Evolutionary conservation across 257 asterid genomes (phyloP), one percentile per base, ranked within the genome.

Genomic region (Solanum chilense): DNA sequence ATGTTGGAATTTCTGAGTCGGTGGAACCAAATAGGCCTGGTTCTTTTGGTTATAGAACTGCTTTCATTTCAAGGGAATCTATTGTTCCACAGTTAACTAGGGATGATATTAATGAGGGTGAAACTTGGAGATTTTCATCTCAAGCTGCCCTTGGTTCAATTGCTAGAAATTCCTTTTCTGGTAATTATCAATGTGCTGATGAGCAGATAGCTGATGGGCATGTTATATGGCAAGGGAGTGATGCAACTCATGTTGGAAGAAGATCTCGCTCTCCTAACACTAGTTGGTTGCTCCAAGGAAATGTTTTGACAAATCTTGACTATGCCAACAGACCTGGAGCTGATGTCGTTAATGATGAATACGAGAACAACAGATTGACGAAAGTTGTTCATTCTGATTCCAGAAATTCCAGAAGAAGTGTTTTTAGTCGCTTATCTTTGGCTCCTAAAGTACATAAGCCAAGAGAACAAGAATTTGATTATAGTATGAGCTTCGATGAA

Each of bases 401-500:
- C 77, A 86, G 39, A 60, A 84, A 78, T 37, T 87, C 77, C 58
- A 90, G 96, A 87, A 86, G 27, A 92, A 95, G 98, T 87, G 98
- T 95, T 82, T 94, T 95, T 85, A 25, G 89, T 86, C 98, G 98
- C 87, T 89, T 93, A 89, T 89, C 90, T 47, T 88, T 88, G 62
- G 86, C 86, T 84, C 87, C 85, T 58, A 87, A 85, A 37, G 78
- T 69, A 25, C 84, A 7, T 58, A 35, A 52, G 44, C 87, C 23
- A 47, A 87, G 90, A 84, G 88, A 89, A 21, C 87, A 82, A 31
- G 88, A 88, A 66, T 89, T 52, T 73, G 81, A n/a, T 75, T 45
- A 58, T 86, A 58, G 77, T 60, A 23, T 75, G 73, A 44, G n/a
- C 84, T 52, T 86, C 75, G 94, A 73, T 31, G 45, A 81, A 89